A percentile compares a stretch with the other conserved stretches of the same genome.
phyloP scores from a whole-genome alignment of 2,329 filamentous ascomycete species.

The Colletotrichum cordylinicola region DNA sequence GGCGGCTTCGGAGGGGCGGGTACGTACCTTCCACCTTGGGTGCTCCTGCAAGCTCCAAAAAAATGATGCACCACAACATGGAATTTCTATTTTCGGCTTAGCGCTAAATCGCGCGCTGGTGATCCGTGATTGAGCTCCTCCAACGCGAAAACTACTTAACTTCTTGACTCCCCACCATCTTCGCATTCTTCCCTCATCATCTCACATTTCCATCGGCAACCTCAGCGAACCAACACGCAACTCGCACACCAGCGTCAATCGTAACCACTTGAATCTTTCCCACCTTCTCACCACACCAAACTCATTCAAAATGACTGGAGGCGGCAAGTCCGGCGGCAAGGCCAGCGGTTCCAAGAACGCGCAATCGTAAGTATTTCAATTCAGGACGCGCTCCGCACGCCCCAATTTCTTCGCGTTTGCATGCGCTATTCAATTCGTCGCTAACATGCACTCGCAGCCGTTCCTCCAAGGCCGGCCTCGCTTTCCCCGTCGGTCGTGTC shows the following conservation, averaged over 20 bases:
- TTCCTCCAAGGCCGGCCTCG: constrained; percentile 98
- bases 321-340: constrained; percentile 99
- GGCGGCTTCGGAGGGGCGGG: background rate
- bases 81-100: constrained; percentile 28
- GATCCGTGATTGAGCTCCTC: constrained; percentile 54
- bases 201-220: constrained; percentile 32
- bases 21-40: constrained; percentile 3
- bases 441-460: constrained; percentile 65
- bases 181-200: constrained; percentile 35
- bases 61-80: constrained; percentile 17
- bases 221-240: constrained; percentile 26
- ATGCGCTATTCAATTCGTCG: background rate
- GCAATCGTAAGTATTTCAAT: constrained; percentile 81
- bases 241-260: background rate
- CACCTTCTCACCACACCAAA: constrained; percentile 35
- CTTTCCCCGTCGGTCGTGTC: constrained; percentile 98
- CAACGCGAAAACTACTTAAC: constrained; percentile 63
- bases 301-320: constrained; percentile 95
- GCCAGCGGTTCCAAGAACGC: constrained; percentile 98
- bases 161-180: constrained; percentile 50
- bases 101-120: constrained; percentile 40
- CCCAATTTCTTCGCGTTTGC: background rate
- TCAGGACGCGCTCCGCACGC: background rate
- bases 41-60: background rate
- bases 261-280: constrained; percentile 19